phyloP scores from a whole-genome alignment of 495 filamentous ascomycete species.

The Penicillium crystallinum region DNA sequence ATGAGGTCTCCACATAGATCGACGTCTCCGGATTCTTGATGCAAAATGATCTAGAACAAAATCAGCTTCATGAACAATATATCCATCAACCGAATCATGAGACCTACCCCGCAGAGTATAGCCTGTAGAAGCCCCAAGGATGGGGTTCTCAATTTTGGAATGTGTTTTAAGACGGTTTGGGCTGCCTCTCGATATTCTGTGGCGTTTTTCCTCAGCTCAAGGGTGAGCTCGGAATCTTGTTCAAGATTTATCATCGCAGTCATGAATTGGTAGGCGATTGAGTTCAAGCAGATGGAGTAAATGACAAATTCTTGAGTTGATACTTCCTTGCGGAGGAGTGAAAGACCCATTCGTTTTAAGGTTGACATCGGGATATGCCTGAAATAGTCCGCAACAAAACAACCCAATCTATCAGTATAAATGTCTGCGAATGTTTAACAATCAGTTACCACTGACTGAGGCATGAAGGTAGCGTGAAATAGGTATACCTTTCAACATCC shows the following conservation, averaged over 20 bases:
- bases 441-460: neutral
- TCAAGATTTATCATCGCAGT: constrained; percentile 7
- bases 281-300: constrained; percentile 18
- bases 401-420: constrained; percentile 12
- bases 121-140: constrained; percentile 14
- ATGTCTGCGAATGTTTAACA: constrained; percentile 9
- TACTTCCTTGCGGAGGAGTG: constrained; percentile 6
- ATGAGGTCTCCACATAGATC: constrained; percentile 12
- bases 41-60: constrained; percentile 11
- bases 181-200: constrained; percentile 11
- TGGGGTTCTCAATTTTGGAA: constrained; percentile 8
- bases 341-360: constrained; percentile 17
- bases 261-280: constrained; percentile 19
- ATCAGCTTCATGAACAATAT: neutral
- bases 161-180: constrained; percentile 13
- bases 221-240: constrained; percentile 5
- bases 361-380: constrained; percentile 11
- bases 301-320: constrained; percentile 6
- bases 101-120: neutral
- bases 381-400: constrained; percentile 21
- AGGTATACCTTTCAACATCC: constrained; percentile 23
- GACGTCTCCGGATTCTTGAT: constrained; percentile 20
- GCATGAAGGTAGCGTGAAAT: neutral
- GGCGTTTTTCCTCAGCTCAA: constrained; percentile 4
- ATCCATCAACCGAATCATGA: too few relatives aligned